Base-by-base conservation (phyloP, 148 eudicot genomes). In the Nyssa sinensis region DNA sequence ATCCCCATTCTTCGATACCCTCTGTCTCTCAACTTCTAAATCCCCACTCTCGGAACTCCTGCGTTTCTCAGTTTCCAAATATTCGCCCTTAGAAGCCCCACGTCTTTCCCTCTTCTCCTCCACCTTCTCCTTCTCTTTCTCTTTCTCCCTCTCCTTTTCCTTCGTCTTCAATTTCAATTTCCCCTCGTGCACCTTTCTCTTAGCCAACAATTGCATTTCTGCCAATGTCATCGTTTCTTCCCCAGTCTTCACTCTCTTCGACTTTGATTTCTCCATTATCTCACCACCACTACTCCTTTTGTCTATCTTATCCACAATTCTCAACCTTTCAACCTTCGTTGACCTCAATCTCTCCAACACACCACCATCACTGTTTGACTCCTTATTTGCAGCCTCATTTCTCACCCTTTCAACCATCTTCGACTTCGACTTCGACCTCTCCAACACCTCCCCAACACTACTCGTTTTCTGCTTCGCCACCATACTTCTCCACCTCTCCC, bases 171-270 rank as follows among this genome's bases (percentile, higher is more conserved):
- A 33, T 60, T 70, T 82, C 78, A 80, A 67, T 41, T n/a, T n/a
- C n/a, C n/a, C n/a, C n/a, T n/a, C n/a, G n/a, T 76, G 71, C 66
- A 69, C 66, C 74, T 85, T 89, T 58, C 31, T 81, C 82, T 74
- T 81, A n/a, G 78, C 86, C 66, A 76, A 71, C 72, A 62, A 28
- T 79, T 78, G 84, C 81, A 91, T 84, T 84, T 94, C 89, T 3
- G 94, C 88, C 60, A 94, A 74, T 27, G 93, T 89, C 90, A 89
- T 68, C 0, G 51, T 78, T 25, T 85, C 85, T 53, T 82, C 89
- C 59, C 51, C 34, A 74, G 12, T 51, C 65, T 39, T 66, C 28
- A 6, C 60, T 66, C 61, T 74, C 76, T 76, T 72, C 21, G 61
- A 34, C 71, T 49, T 68, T 4, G 32, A 65, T 47, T 75, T 63